Percentiles rank a stretch among this genome's conserved stretches.
Evolutionary conservation across 2,329 filamentous ascomycete species (phyloP).

Genomic region (Chrysoporthe cubensis): DNA sequence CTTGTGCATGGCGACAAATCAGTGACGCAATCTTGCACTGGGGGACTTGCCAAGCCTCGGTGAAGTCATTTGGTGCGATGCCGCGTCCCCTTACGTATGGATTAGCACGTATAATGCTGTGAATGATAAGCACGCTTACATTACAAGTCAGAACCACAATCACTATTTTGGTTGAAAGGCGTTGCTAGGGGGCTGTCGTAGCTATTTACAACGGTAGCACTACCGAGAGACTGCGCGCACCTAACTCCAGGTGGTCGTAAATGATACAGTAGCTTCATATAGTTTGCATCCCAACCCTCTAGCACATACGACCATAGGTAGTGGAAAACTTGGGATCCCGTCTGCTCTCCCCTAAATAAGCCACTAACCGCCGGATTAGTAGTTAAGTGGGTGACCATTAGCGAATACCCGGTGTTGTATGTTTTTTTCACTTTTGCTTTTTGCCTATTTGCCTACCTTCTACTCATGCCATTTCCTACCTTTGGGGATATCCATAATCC

Average conservation of each 20-base stretch:
- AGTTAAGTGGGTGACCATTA: conserved; percentile 30
- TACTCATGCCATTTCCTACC: too few relatives aligned
- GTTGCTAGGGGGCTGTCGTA: too few relatives aligned
- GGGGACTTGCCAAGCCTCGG: background rate
- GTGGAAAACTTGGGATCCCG: conserved; percentile 1
- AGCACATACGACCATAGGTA: conserved; percentile 3
- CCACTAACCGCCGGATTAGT: conserved; percentile 4
- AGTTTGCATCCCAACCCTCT: background rate
- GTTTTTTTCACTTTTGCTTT: background rate
- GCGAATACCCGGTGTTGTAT: conserved; percentile 26
- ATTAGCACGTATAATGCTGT: too few relatives aligned
- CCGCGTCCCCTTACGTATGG: too few relatives aligned
- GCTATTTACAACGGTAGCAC: background rate
- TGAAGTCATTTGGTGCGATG: background rate
- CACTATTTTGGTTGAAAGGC: too few relatives aligned
- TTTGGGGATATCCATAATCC: too few relatives aligned
- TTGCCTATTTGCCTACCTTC: background rate
- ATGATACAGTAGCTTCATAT: background rate
- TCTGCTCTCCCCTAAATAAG: conserved; percentile 9
- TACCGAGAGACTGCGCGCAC: background rate
- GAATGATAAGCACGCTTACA: too few relatives aligned
- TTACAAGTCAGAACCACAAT: too few relatives aligned
- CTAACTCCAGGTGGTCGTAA: background rate
- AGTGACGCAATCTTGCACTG: conserved; percentile 11
- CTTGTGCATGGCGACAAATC: background rate